Conservation (phyloP, 192 early-diverging fungal species). For the Coemansia sp. region DNA sequence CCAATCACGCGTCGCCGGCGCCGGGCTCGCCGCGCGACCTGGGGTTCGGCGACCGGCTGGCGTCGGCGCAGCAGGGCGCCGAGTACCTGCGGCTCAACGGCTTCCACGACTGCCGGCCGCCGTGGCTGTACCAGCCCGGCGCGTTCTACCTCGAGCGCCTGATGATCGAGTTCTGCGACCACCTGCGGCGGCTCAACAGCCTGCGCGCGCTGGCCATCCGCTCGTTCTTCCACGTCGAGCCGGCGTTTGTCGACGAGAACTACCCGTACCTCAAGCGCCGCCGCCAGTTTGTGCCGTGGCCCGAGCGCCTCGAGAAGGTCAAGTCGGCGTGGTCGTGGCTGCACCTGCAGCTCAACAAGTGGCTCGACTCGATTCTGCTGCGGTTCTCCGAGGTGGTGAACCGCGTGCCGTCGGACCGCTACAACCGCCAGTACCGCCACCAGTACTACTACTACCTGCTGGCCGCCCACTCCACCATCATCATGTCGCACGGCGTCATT, state of each 20-base stretch:
- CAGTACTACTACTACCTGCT: constrained; percentile 53
- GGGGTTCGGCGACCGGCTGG: constrained; percentile 39
- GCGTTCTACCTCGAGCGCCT: constrained; percentile 49
- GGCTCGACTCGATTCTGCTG: constrained; percentile 47
- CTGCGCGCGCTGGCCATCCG: constrained; percentile 43
- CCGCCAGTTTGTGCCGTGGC: constrained; percentile 29
- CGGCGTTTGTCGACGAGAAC: constrained; percentile 41
- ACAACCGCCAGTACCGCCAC: constrained; percentile 48
- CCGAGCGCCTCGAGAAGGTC: constrained; percentile 42
- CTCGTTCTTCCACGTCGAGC: constrained; percentile 42
- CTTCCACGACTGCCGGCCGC: constrained; percentile 47
- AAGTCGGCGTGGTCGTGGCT: constrained; percentile 51
- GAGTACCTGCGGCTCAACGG: constrained; percentile 41
- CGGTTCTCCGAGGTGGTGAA: constrained; percentile 47
- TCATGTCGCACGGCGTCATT: constrained; percentile 49
- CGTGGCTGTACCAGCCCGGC: constrained; percentile 43
- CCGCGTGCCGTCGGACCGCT: constrained; percentile 37
- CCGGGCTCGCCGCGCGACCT: constrained; percentile 24
- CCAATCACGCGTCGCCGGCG: background rate
- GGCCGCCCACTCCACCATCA: constrained; percentile 49
- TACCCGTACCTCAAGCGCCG: constrained; percentile 40
- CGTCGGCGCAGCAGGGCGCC: constrained; percentile 28
- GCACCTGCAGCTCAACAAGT: constrained; percentile 51
- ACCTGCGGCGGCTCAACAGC: constrained; percentile 45
- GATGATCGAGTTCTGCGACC: constrained; percentile 53